phyloP scores from a whole-genome alignment of 225 moss, liverwort and hornwort genomes.

The Thuidium tamariscinum region DNA sequence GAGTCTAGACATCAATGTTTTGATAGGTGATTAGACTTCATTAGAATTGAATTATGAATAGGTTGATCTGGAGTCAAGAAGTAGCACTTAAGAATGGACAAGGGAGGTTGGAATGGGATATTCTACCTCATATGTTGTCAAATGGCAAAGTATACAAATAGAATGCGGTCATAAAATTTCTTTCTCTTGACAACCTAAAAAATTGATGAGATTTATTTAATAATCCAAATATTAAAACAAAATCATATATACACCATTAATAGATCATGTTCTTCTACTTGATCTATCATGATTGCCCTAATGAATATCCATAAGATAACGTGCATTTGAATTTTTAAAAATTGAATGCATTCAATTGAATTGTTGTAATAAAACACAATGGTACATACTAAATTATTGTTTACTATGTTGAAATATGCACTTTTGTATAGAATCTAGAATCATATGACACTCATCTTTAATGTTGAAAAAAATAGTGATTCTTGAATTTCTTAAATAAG shows the following conservation, averaged over 20 bases:
- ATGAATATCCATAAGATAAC: background rate
- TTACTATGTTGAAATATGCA: background rate
- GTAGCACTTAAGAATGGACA: rapidly evolving
- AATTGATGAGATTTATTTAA: background rate
- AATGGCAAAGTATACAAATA: background rate
- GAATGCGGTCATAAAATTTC: background rate
- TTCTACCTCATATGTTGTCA: background rate
- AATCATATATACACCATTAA: rapidly evolving
- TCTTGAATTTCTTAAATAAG: background rate
- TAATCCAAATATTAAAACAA: background rate
- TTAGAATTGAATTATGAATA: background rate
- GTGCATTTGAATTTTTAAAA: background rate
- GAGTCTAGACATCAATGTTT: rapidly evolving
- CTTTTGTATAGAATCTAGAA: no score
- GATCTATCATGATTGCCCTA: no score
- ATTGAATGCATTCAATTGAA: background rate
- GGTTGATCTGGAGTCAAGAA: background rate
- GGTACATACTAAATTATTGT: no score
- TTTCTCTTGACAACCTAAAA: rapidly evolving
- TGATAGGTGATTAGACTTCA: background rate
- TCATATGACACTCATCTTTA: background rate
- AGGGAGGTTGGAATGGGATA: rapidly evolving
- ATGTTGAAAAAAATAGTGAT: background rate
- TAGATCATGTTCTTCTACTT: background rate
- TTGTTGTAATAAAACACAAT: no score